Conservation (phyloP, 805 yeast genomes). For the Cyberlindnera bimundalis region DNA sequence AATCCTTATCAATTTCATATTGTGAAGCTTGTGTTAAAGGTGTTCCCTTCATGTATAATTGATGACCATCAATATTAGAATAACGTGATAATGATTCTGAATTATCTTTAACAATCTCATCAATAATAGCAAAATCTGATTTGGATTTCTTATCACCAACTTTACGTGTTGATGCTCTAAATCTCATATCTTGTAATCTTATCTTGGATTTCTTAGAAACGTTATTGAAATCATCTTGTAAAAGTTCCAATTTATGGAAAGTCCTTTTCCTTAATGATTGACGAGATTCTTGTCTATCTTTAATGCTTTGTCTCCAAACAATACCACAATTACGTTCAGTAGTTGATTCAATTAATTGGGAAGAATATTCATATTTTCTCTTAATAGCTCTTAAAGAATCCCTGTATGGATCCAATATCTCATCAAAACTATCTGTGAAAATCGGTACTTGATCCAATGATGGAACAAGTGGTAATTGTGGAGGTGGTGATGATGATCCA, state of each 20-base stretch:
- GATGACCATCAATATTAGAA: not conserved
- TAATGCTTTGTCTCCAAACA: constrained; percentile 24
- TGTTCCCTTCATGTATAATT: constrained; percentile 3
- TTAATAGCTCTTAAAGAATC: constrained; percentile 12
- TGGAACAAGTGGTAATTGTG: constrained; percentile 16
- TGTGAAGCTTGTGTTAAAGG: constrained; percentile 13
- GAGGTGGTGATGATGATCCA: constrained; percentile 15
- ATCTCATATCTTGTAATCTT: constrained; percentile 12
- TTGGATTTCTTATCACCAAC: constrained; percentile 20
- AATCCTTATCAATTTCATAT: constrained; percentile 20
- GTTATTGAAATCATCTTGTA: constrained; percentile 21
- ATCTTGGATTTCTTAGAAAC: constrained; percentile 10
- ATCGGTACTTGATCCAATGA: constrained; percentile 17
- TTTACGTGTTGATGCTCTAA: constrained; percentile 17
- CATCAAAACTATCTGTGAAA: constrained; percentile 24
- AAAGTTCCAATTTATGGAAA: not conserved
- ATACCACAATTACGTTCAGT: constrained; percentile 17
- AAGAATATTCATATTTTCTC: constrained; percentile 18
- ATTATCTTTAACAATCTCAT: constrained; percentile 12
- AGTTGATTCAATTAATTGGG: constrained; percentile 19
- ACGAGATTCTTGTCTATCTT: constrained; percentile 18
- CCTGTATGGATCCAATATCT: constrained; percentile 16
- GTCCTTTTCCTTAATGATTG: constrained; percentile 7
- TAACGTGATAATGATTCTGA: not conserved
- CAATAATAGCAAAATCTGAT: constrained; percentile 14